These are phyloP conservation scores for Daldinia caldariorum DNA, from an alignment of 495 filamentous ascomycete genomes.

Conservation along the genomic window DNA sequence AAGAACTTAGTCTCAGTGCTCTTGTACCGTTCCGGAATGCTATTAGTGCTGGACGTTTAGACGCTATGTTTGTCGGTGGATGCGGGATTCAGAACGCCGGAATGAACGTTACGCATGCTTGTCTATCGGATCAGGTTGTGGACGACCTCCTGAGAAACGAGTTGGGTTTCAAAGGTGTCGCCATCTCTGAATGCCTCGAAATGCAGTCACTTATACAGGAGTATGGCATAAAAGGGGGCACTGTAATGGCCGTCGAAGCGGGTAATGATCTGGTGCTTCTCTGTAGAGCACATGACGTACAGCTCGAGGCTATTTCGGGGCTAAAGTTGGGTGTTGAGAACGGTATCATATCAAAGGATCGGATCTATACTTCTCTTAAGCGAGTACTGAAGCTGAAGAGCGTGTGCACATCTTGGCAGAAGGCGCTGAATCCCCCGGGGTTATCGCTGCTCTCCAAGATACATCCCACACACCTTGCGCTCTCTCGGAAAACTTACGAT, in stretches of 20 bases:
- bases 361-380: slow-evolving; percentile 76
- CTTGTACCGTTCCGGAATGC: slow-evolving; percentile 88
- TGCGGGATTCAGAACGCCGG: slow-evolving; percentile 86
- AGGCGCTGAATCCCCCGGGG: slow-evolving; percentile 81
- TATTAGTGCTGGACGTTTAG: slow-evolving; percentile 76
- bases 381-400: slow-evolving; percentile 79
- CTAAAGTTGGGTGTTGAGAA: slow-evolving; percentile 87
- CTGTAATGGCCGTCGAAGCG: slow-evolving; percentile 92
- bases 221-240: slow-evolving; percentile 90
- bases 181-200: slow-evolving; percentile 94
- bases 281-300: slow-evolving; percentile 84
- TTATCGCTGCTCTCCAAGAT: slow-evolving; percentile 76
- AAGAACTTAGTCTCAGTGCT: slow-evolving; percentile 84
- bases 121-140: slow-evolving; percentile 88
- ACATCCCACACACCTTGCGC: slow-evolving; percentile 77
- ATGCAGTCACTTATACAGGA: slow-evolving; percentile 93
- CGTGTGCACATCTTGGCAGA: slow-evolving; percentile 82
- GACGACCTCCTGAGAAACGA: slow-evolving; percentile 84
- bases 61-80: slow-evolving; percentile 93
- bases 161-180: slow-evolving; percentile 85
- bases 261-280: slow-evolving; percentile 88
- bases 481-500: slow-evolving; percentile 85
- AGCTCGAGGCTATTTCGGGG: slow-evolving; percentile 86
- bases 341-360: slow-evolving; percentile 78
- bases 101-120: slow-evolving; percentile 92